Base-by-base conservation (phyloP, 2,329 filamentous ascomycete genomes). In the Colletotrichum sp. region DNA sequence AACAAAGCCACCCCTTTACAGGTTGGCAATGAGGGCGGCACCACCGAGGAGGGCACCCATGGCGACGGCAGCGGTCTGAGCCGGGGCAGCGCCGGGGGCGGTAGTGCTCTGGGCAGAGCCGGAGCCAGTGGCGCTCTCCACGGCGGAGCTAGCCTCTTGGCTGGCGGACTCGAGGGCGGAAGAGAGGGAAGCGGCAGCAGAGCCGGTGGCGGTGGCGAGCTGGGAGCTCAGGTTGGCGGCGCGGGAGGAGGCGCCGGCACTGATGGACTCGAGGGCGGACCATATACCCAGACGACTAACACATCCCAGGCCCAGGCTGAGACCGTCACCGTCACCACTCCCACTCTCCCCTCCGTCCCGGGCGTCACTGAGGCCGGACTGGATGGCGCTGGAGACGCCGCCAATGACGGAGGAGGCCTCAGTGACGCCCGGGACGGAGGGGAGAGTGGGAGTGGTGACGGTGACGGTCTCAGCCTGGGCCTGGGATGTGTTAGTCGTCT, bases 41-140 rank as follows among this genome's bases (percentile, higher is more conserved):
- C 87, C 88, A 28, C 87, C 88, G 65, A 89, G 81, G 74, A 89
- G 82, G 28, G 87, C 87, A 36, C 87, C 87, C 62, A 89, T 80
- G 25, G 85, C 87, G 56, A 88, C 78, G 32, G 84, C 86, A 32
- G 83, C 88, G 18, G 86, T 88, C 76, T 83, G 84, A 71, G 80
- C 79, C 61, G 84, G 80, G 64, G 80, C 83, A 8, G 83, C 68
- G 32, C 77, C 78, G 22, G 78, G 77, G 18, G 67, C 76, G 9
- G 70, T 77, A 66, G 75, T 79, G 58, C 68, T 76, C 65, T 66
- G 32, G 74, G 72, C 55, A 39, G 69, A 58, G 69, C 66, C 36
- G 65, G 56, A 72, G 58, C 77, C 36, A 73, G 75, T n/a, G 78
- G 71, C 58, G 5, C 71, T 70, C 70, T 52, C 69, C n/a, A 70